Percentiles rank a stretch among this genome's conserved stretches.
Evolutionary conservation across 176 grass and related monocot species (phyloP).

Genomic region (Phragmites australis): DNA sequence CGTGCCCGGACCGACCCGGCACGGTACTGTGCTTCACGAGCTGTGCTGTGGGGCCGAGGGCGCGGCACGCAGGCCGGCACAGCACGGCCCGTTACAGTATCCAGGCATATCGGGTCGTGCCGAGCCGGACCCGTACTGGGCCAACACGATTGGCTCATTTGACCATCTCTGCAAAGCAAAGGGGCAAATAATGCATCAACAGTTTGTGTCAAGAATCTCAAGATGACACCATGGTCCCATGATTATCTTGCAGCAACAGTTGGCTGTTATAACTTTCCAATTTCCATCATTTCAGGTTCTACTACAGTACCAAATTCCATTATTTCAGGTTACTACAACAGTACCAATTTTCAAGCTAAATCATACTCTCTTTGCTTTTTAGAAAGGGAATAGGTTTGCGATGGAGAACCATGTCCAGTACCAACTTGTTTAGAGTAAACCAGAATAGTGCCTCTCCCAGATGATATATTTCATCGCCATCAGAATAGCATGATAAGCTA

Average conservation of each 20-base stretch:
- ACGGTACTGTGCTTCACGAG: too few relatives aligned
- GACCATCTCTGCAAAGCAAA: too few relatives aligned
- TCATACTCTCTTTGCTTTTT: background rate
- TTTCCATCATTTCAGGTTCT: background rate
- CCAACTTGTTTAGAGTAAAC: conserved; percentile 16
- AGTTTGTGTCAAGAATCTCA: background rate
- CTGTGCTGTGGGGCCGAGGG: too few relatives aligned
- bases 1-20: too few relatives aligned
- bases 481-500: background rate
- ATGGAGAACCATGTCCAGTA: conserved; percentile 1
- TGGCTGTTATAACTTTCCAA: background rate
- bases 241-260: background rate
- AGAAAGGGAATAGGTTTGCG: background rate
- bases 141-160: too few relatives aligned
- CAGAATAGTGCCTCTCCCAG: conserved; percentile 5
- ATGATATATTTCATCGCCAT: conserved; percentile 2
- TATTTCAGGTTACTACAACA: background rate
- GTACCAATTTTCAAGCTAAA: conserved; percentile 9
- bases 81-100: too few relatives aligned
- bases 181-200: background rate
- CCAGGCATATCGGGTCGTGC: too few relatives aligned
- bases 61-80: too few relatives aligned
- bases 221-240: background rate
- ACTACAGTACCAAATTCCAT: background rate
- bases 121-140: too few relatives aligned